Conservation (phyloP, 164 flowering plant species). For the Umbellularia californica region DNA sequence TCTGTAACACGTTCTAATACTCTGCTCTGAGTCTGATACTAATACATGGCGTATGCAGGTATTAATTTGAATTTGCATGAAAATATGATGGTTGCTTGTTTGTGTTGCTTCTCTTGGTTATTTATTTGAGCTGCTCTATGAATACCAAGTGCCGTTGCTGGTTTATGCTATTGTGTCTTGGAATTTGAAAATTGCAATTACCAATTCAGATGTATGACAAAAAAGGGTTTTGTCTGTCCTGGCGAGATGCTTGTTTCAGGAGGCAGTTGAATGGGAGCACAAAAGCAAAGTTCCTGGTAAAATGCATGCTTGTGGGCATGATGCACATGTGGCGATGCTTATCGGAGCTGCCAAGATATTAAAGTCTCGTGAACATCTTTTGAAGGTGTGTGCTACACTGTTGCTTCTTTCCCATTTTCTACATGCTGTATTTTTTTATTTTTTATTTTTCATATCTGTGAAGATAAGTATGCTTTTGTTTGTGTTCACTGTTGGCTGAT, state of each 20-base stretch:
- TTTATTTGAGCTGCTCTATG: too few relatives aligned
- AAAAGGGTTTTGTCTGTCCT: neutral
- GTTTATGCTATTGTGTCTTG: too few relatives aligned
- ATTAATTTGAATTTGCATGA: too few relatives aligned
- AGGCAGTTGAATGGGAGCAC: slow-evolving; percentile 85
- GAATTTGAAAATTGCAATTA: too few relatives aligned
- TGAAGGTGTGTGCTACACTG: slow-evolving; percentile 38
- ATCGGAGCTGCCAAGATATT: slow-evolving; percentile 85
- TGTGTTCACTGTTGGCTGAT: neutral
- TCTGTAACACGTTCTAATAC: too few relatives aligned
- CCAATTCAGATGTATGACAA: too few relatives aligned
- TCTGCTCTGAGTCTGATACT: too few relatives aligned
- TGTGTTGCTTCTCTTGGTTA: too few relatives aligned
- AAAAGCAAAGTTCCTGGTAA: slow-evolving; percentile 72
- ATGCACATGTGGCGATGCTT: slow-evolving; percentile 92
- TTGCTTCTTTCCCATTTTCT: slow-evolving; percentile 1
- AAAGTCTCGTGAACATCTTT: slow-evolving; percentile 49
- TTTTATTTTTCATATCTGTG: neutral
- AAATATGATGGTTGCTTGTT: too few relatives aligned
- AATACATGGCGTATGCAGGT: too few relatives aligned
- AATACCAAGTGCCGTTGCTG: too few relatives aligned
- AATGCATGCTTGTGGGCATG: slow-evolving; percentile 99
- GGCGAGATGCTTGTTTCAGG: slow-evolving; percentile 35
- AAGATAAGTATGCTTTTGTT: neutral
- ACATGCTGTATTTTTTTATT: neutral